Evolutionary conservation across 371 early-diverging fungal species (phyloP).

Genomic region (Haplosporangium sp.): DNA sequence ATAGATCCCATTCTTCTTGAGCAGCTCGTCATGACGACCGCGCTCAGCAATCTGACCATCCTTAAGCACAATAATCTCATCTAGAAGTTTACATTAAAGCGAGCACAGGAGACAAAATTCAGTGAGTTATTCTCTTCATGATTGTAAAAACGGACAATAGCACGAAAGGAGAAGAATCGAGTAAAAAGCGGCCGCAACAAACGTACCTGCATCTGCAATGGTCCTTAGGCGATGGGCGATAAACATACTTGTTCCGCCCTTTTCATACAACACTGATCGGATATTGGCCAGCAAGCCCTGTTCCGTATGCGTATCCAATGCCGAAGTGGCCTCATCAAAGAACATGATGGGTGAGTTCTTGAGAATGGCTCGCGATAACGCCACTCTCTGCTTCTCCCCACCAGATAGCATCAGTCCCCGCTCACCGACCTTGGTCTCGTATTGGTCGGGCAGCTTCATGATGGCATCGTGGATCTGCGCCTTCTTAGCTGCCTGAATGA

Average conservation of each 20-base stretch:
- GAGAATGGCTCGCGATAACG: conserved; percentile 82
- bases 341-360: conserved; percentile 84
- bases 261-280: conserved; percentile 71
- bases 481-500: conserved; percentile 67
- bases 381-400: conserved; percentile 86
- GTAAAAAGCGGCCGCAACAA: neutral
- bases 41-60: conserved; percentile 71
- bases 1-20: conserved; percentile 76
- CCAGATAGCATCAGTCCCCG: conserved; percentile 86
- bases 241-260: conserved; percentile 77
- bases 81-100: conserved; percentile 35
- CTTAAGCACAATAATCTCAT: conserved; percentile 81
- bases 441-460: conserved; percentile 68
- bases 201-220: conserved; percentile 78
- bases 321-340: conserved; percentile 95
- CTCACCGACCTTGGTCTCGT: conserved; percentile 82
- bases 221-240: conserved; percentile 86
- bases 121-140: neutral
- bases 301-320: conserved; percentile 93
- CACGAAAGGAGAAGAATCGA: neutral
- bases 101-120: neutral
- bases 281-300: conserved; percentile 83
- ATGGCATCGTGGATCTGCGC: conserved; percentile 77
- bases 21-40: conserved; percentile 78
- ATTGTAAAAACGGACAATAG: neutral